A percentile compares a stretch with the other conserved stretches of the same genome.
Evolutionary conservation across 2,329 filamentous ascomycete species (phyloP).

Genomic region (Fusarium sp.): DNA sequence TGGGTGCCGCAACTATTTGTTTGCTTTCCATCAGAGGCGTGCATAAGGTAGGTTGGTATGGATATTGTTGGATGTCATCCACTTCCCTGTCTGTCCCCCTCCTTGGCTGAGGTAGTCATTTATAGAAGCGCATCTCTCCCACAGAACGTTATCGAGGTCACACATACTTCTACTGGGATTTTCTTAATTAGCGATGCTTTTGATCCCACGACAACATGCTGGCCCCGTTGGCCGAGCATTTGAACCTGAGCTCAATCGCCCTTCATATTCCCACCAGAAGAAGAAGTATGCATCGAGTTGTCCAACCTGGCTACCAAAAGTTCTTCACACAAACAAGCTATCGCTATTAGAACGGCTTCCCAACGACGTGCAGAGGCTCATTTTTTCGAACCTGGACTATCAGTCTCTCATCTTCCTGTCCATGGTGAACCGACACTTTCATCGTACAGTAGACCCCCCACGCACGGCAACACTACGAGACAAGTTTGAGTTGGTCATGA

Average conservation of each 20-base stretch:
- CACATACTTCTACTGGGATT: not conserved
- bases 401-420: constrained; percentile 55
- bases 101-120: constrained; percentile 21
- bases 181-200: constrained; percentile 42
- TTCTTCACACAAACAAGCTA: constrained; percentile 27
- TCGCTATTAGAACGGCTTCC: constrained; percentile 50
- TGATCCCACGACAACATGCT: constrained; percentile 41
- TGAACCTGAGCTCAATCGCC: constrained; percentile 26
- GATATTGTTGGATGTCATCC: not conserved
- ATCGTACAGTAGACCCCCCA: constrained; percentile 48
- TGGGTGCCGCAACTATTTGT: constrained; percentile 14
- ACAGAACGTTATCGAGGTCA: constrained; percentile 43
- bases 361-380: constrained; percentile 46
- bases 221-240: constrained; percentile 17
- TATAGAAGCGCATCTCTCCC: constrained; percentile 40
- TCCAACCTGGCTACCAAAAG: constrained; percentile 18
- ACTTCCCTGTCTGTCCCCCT: not conserved
- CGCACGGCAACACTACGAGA: constrained; percentile 49
- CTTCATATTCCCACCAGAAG: constrained; percentile 9
- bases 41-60: constrained; percentile 12
- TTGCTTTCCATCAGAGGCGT: constrained; percentile 30
- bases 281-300: constrained; percentile 15
- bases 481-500: constrained; percentile 55
- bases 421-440: constrained; percentile 50
- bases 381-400: constrained; percentile 53